Percentiles rank a stretch among this genome's conserved stretches.
These are phyloP conservation scores for Suhomyces yuchorum DNA, from an alignment of 1,139 yeast genomes.

Conservation along the genomic window DNA sequence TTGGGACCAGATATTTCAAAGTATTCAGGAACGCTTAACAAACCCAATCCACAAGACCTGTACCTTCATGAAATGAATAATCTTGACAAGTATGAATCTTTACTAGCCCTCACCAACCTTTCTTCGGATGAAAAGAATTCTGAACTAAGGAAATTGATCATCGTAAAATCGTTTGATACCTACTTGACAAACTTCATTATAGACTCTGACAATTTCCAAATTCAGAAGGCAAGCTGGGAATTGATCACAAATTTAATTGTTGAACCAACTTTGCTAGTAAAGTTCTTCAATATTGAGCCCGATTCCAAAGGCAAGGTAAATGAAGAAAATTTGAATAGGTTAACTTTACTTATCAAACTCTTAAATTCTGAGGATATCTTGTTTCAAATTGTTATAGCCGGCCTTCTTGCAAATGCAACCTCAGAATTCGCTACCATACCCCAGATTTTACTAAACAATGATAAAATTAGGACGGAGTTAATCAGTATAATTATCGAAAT, in stretches of 20 bases:
- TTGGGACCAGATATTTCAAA: constrained; percentile 36
- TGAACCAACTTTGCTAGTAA: constrained; percentile 48
- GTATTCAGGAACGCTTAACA: constrained; percentile 20
- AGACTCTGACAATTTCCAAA: constrained; percentile 35
- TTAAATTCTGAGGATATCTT: constrained; percentile 39
- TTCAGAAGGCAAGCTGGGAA: constrained; percentile 53
- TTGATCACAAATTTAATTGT: constrained; percentile 47
- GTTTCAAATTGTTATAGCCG: constrained; percentile 47
- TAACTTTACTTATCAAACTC: constrained; percentile 40
- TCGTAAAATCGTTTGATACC: constrained; percentile 35
- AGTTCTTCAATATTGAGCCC: constrained; percentile 49
- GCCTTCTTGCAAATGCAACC: constrained; percentile 52
- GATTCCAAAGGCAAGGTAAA: constrained; percentile 12
- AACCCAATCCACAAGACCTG: constrained; percentile 8
- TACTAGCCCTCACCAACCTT: constrained; percentile 53
- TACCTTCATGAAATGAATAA: constrained; percentile 33
- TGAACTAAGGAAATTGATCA: constrained; percentile 34
- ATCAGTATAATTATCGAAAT: constrained; percentile 26
- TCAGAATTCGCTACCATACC: constrained; percentile 50
- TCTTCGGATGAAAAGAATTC: constrained; percentile 30
- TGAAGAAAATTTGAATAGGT: constrained; percentile 31
- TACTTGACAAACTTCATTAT: constrained; percentile 41
- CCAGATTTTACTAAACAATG: constrained; percentile 30
- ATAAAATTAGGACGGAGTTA: constrained; percentile 28
- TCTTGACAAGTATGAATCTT: constrained; percentile 45